These are phyloP conservation scores for Aciculosporium take DNA, from an alignment of 2,329 filamentous ascomycete genomes.

Conservation along the genomic window DNA sequence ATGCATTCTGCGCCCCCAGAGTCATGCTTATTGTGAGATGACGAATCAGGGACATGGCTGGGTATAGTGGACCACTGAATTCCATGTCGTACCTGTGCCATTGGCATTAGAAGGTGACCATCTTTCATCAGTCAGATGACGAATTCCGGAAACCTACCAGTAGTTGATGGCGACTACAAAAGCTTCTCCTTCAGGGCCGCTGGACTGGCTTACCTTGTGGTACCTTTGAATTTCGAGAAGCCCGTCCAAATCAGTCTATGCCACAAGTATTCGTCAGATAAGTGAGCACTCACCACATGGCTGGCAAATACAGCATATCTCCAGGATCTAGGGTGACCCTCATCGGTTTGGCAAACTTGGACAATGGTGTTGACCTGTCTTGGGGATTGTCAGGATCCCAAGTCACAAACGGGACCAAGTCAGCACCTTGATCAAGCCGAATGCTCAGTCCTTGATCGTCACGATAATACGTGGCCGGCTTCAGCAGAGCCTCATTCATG, in stretches of 20 bases:
- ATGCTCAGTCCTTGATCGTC: constrained; percentile 15
- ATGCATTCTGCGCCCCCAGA: not conserved
- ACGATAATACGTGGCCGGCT: constrained; percentile 43
- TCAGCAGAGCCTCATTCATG: constrained; percentile 48
- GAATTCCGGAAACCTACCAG: constrained; percentile 37
- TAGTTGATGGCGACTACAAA: constrained; percentile 72
- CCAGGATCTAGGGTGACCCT: constrained; percentile 56
- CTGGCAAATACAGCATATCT: constrained; percentile 71
- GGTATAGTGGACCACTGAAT: constrained; percentile 55
- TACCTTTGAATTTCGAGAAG: constrained; percentile 35
- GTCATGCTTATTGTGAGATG: constrained; percentile 13
- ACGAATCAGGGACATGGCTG: constrained; percentile 41
- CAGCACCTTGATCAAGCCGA: constrained; percentile 19
- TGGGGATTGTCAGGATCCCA: constrained; percentile 58
- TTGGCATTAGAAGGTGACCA: constrained; percentile 2
- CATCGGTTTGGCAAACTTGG: constrained; percentile 43
- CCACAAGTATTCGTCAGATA: not conserved
- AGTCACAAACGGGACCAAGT: constrained; percentile 48
- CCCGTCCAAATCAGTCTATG: not conserved
- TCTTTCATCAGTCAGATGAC: not conserved
- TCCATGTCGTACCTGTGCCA: constrained; percentile 61
- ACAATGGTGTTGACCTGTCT: constrained; percentile 40
- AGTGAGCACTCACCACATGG: constrained; percentile 48
- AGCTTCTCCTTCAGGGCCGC: constrained; percentile 51
- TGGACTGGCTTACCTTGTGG: constrained; percentile 66